Evolutionary conservation across 148 eudicot species (phyloP).

Genomic region (Nepenthes gracilis): DNA sequence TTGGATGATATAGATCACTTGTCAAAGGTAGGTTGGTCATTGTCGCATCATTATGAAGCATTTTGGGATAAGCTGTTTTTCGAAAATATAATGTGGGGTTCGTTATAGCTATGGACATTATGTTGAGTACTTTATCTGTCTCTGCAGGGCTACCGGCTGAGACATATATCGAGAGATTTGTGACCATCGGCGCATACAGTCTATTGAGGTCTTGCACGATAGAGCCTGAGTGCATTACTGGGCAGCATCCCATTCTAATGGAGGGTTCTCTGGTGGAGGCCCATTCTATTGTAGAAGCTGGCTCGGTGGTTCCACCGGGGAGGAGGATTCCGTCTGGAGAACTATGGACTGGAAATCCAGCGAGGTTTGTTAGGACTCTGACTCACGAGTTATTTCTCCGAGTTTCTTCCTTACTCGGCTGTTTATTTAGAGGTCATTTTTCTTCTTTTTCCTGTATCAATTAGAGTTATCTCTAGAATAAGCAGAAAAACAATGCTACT

Average conservation of each 20-base stretch:
- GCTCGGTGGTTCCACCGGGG: slow-evolving; percentile 94
- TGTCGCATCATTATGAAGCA: too few relatives aligned
- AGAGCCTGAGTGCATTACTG: slow-evolving; percentile 93
- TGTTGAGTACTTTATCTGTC: neutral
- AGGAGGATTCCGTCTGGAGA: slow-evolving; percentile 93
- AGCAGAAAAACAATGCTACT: too few relatives aligned
- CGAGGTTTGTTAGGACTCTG: slow-evolving; percentile 82
- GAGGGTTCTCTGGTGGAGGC: slow-evolving; percentile 96
- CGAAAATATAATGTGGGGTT: neutral
- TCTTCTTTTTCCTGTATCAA: too few relatives aligned
- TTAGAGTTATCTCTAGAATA: too few relatives aligned
- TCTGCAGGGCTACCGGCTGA: slow-evolving; percentile 87
- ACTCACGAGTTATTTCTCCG: slow-evolving; percentile 86
- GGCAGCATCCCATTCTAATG: slow-evolving; percentile 91
- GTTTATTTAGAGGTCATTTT: slow-evolving; percentile 56
- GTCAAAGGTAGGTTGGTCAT: too few relatives aligned
- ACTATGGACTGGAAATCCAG: slow-evolving; percentile 98
- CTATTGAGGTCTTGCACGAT: slow-evolving; percentile 87
- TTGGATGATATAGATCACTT: too few relatives aligned
- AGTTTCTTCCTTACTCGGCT: slow-evolving; percentile 77
- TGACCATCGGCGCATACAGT: slow-evolving; percentile 77
- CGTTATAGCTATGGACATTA: too few relatives aligned
- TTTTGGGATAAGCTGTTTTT: neutral
- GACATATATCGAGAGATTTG: slow-evolving; percentile 75
- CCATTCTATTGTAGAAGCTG: slow-evolving; percentile 91